Base-by-base conservation (phyloP, 2,329 filamentous ascomycete species). In the Fusarium sp. region DNA sequence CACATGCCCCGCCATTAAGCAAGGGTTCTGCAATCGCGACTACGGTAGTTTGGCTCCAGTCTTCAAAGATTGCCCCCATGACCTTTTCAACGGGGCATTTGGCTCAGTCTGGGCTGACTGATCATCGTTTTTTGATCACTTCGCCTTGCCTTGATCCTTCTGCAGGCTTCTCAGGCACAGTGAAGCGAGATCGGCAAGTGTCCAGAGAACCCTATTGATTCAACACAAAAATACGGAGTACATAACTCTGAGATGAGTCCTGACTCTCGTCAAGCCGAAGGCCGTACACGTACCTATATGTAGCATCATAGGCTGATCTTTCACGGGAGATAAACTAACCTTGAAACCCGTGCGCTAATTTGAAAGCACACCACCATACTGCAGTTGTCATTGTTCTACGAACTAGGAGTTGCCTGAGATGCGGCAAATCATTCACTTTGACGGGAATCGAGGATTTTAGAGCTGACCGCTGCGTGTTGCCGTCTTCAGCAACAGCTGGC, bases 371-470 rank as follows among this genome's bases (percentile, higher is more conserved):
- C 54, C 60, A 52, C 54, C 47, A 28, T 52, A 50, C 47, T 21
- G 25, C 54, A 42, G 33, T 32, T 54, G 35, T 43, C 40, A 32
- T 44, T 49, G n/a, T 37, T 50, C 12, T 50, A 32, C 13, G n/a
- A 57, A 30, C 15, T 42, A 60, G 21, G n/a, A 50, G 33, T 35
- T 42, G 21, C 21, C 38, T 19, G 25, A 50, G 67, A 74, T 73
- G 54, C 25, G 25, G 58, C 59, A 49, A 58, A 42, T 56, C 52
- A 46, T 68, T 40, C 50, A 61, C 35, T 19, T 47, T 40, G 37
- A 43, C 35, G 54, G 44, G 54, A 40, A 72, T 72, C 71, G 58
- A 73, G 53, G 30, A 35, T 25, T 60, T 9, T 58, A 30, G 40
- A 33, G 38, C 23, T 10, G 23, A 47, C 40, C 19, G 28, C 37